A percentile compares a stretch with the other conserved stretches of the same genome.
Evolutionary conservation across 345 rosid species (phyloP).

Genomic region (Arabidopsis suecica): DNA sequence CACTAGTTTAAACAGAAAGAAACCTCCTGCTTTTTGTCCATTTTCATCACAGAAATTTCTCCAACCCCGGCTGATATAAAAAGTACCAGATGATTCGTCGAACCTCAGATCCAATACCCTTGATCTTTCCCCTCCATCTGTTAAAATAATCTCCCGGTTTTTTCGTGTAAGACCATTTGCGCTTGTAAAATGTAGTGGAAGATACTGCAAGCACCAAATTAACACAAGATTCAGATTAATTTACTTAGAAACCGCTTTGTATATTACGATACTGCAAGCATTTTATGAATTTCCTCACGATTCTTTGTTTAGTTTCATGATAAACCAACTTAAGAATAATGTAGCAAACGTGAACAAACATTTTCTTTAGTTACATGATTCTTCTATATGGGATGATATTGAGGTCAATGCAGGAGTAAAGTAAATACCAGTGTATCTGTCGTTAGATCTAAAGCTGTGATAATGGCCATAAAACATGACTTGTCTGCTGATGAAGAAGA

Average conservation of each 20-base stretch:
- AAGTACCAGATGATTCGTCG: neutral
- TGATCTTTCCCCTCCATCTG: constrained; percentile 15
- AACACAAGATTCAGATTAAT: neutral
- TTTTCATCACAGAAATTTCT: constrained; percentile 22
- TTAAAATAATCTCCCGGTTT: neutral
- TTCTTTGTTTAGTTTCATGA: constrained; percentile 1
- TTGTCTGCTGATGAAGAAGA: constrained; percentile 9
- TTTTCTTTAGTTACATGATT: constrained; percentile 2
- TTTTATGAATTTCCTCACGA: neutral
- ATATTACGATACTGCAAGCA: neutral
- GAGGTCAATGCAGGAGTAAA: neutral
- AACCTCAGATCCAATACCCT: neutral
- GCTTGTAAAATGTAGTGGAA: constrained; percentile 10
- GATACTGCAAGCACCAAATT: neutral
- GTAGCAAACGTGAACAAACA: neutral
- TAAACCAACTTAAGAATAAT: neutral
- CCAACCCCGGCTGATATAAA: constrained; percentile 16
- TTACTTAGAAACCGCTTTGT: neutral
- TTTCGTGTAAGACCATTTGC: neutral
- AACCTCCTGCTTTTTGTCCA: constrained; percentile 4
- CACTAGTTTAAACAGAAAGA: constrained; percentile 5
- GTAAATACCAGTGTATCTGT: constrained; percentile 24
- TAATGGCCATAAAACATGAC: constrained; percentile 8
- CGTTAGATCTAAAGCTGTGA: constrained; percentile 8
- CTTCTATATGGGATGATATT: neutral